Evolutionary conservation across 2,329 filamentous ascomycete species (phyloP), one percentile per base, ranked within the genome.

Genomic region (Huntiella abstrusa): DNA sequence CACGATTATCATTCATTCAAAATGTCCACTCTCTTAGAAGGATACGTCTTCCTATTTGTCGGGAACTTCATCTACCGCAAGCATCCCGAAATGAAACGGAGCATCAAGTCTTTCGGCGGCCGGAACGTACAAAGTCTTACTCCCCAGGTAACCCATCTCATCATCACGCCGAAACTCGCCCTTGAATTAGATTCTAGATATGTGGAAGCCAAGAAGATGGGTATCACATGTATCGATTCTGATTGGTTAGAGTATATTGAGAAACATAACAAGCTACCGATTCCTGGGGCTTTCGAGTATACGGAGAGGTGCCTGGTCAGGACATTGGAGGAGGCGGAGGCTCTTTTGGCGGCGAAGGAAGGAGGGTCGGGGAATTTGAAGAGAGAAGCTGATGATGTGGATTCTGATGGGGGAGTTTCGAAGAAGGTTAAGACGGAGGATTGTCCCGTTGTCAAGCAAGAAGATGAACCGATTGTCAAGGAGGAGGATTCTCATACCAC

Each of bases 191-290:
- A 67, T 0, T 56, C 60, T 38, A 79, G 79, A 54, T 68, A 72
- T 52, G 62, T 62, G 53, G 58, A 69, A 12, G 71, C 67, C 4
- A 57, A 62, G 7, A 53, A 62, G 10, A 62, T 67, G 33, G 62
- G 57, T 15, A 59, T 80, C 10, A 65, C 66, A 2, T 65, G 83
- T 40, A 68, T 84, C 19, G 64, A 60, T 7, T 57, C 77, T 0
- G 60, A 70, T 11, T 85, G 80, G 80, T 60, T 77, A n/a, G 52
- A 54, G 17, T 53, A 51, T 42, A 52, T 53, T 38, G 51, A 58
- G 11, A 56, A 56, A 5, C 52, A 51, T 8, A 52, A 53, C 12
- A 49, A 49, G 11, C 38, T 19, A 22, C 40, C 42, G 19, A 33
- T 43, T 4, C 37, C 51, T 2, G 50, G 54, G 33, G 48, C 52